Conservation (phyloP, 495 filamentous ascomycete genomes). For the Glarea lozoyensis region DNA sequence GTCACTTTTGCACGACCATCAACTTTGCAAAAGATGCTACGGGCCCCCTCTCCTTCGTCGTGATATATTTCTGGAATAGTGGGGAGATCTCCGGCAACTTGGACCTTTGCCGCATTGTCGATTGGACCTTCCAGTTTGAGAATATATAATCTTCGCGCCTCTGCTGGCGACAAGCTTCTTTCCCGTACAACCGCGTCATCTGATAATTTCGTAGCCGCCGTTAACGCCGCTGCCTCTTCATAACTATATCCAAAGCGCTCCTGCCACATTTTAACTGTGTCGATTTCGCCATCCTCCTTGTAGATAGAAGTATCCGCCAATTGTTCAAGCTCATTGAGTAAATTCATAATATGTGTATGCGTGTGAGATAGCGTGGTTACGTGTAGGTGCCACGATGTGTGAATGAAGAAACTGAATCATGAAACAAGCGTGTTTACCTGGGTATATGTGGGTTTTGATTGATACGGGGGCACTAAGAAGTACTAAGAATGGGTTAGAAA, state of each 20-base stretch:
- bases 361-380: no score
- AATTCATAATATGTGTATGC: no score
- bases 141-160: constrained; percentile 19
- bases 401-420: no score
- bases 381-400: no score
- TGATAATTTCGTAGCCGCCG: neutral
- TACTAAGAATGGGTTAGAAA: no score
- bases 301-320: constrained; percentile 14
- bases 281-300: neutral
- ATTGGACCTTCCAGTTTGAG: constrained; percentile 22
- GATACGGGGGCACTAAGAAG: no score
- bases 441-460: no score
- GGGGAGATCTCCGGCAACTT: constrained; percentile 8
- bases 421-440: no score
- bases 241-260: constrained; percentile 10
- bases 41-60: constrained; percentile 7
- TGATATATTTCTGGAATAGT: constrained; percentile 3
- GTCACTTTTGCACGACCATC: constrained; percentile 12
- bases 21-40: constrained; percentile 16
- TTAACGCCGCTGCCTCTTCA: constrained; percentile 6
- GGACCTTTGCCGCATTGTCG: constrained; percentile 8
- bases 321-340: constrained; percentile 19
- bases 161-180: constrained; percentile 10
- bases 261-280: constrained; percentile 10
- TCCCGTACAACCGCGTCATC: constrained; percentile 2